These are phyloP conservation scores for Cercospora berteroae DNA, from an alignment of 2,329 filamentous ascomycete species.

Conservation along the genomic window DNA sequence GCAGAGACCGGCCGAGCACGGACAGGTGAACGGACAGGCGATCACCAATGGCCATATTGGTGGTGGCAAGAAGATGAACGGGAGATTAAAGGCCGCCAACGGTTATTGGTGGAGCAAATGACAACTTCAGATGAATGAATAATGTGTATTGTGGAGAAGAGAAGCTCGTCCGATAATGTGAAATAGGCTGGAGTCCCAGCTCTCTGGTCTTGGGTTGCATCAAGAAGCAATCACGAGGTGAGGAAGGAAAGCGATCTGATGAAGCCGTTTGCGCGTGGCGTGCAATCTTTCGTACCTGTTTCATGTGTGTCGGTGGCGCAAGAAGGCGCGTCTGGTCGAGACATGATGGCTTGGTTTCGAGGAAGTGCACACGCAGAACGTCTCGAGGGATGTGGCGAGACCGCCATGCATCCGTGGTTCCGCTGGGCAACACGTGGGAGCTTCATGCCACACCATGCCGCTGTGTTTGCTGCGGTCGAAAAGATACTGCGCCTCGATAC, in stretches of 20 bases:
- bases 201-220: neutral
- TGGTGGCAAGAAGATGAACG: conserved; percentile 15
- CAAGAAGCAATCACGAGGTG: neutral
- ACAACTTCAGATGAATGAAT: neutral
- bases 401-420: neutral
- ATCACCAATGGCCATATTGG: conserved; percentile 12
- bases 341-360: neutral
- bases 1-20: conserved; percentile 17
- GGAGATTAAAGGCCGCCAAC: conserved; percentile 19
- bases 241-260: neutral
- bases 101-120: conserved; percentile 37
- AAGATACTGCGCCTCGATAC: neutral
- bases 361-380: neutral
- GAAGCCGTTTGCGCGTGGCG: neutral
- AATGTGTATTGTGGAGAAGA: conserved; percentile 2
- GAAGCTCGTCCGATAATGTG: neutral
- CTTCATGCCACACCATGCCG: neutral
- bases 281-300: neutral
- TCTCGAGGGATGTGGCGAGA: neutral
- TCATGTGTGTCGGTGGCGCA: neutral
- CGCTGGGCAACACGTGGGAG: neutral
- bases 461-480: neutral
- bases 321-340: neutral
- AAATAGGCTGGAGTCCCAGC: neutral
- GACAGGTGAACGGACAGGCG: conserved; percentile 27